Base-by-base conservation (phyloP, 352 stramenopile species). In the Peronosclerospora sorghi region DNA sequence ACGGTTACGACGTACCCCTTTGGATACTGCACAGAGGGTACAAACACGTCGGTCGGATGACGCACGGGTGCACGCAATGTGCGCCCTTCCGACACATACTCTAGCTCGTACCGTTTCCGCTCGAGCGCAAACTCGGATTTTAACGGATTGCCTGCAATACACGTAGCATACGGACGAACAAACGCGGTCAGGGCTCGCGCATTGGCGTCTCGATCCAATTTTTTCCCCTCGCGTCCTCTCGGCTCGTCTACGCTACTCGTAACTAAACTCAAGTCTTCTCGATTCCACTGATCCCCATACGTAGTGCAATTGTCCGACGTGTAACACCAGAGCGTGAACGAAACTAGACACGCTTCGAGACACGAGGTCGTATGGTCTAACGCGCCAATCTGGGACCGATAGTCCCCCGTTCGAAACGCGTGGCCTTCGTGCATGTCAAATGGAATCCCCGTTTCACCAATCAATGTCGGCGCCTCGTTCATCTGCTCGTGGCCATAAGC, bases 271-370 rank as follows among this genome's bases (percentile, higher is more conserved):
- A 94, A 60, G 41, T 95, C 81, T 32, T 95, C 83, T 7, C 78
- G 38, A 65, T 95, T 95, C 83, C 83, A 95, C 36, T 74, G 50
- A 34, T 95, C 83, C 17, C 83, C 81, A 26, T 69, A 86, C 12
- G 61, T 42, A 58, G 93, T 80, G 44, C 43, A 69, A 47, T 95
- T 93, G 35, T 77, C 59, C 6, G 80, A 68, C 23, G 78, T 72
- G 66, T 96, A 96, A 42, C 77, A 92, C 86, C 85, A 96, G 13
- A 96, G 51, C 29, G 83, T 95, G 54, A 88, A 96, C 35, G 63
- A 83, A 28, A 87, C 47, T 49, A 86, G 38, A 36, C 62, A 76
- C 20, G 55, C 58, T 40, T 91, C 79, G 2, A 91, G 48, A 27
- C 59, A 73, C 23, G 61, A 61, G 35, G 89, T 60, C 1, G 74